A percentile compares a stretch with the other conserved stretches of the same genome.
phyloP scores from a whole-genome alignment of 345 rosid species.

The Conringia planisiliqua region DNA sequence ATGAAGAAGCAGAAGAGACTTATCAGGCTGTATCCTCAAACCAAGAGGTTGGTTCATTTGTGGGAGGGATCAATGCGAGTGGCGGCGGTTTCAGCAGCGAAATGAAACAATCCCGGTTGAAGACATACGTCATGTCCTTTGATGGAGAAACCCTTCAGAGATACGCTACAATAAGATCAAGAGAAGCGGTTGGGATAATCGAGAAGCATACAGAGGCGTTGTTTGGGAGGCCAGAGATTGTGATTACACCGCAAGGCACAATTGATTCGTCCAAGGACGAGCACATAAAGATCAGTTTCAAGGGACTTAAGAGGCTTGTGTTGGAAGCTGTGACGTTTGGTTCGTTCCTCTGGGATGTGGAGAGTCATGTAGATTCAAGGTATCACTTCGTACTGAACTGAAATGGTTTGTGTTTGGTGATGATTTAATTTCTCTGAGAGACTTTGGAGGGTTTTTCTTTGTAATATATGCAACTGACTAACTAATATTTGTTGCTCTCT shows the following conservation, averaged over 20 bases:
- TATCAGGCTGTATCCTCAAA: conserved; percentile 49
- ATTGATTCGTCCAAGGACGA: conserved; percentile 71
- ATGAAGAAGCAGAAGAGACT: conserved; percentile 35
- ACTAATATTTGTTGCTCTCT: neutral
- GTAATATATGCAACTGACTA: conserved; percentile 19
- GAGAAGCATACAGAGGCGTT: conserved; percentile 99
- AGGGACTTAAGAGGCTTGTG: conserved; percentile 79
- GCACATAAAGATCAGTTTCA: conserved; percentile 70
- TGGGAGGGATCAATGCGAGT: conserved; percentile 47
- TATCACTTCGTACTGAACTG: conserved; percentile 82
- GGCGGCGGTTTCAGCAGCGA: conserved; percentile 52
- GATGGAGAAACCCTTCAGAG: conserved; percentile 92
- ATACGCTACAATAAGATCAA: conserved; percentile 81
- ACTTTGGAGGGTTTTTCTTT: conserved; percentile 5
- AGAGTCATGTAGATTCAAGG: conserved; percentile 90
- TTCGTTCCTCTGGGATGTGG: conserved; percentile 96
- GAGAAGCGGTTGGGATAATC: conserved; percentile 80
- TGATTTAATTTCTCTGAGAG: conserved; percentile 5
- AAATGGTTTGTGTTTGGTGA: conserved; percentile 10
- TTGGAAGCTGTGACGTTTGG: conserved; percentile 98
- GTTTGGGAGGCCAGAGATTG: conserved; percentile 86
- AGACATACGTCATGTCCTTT: conserved; percentile 83
- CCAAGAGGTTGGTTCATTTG: conserved; percentile 53
- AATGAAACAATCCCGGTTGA: conserved; percentile 57
- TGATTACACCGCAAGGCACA: conserved; percentile 70